Percentiles rank a stretch among this genome's conserved stretches.
These are phyloP conservation scores for Clarireedia monteithiana DNA, from an alignment of 2,329 filamentous ascomycete species.

Conservation along the genomic window DNA sequence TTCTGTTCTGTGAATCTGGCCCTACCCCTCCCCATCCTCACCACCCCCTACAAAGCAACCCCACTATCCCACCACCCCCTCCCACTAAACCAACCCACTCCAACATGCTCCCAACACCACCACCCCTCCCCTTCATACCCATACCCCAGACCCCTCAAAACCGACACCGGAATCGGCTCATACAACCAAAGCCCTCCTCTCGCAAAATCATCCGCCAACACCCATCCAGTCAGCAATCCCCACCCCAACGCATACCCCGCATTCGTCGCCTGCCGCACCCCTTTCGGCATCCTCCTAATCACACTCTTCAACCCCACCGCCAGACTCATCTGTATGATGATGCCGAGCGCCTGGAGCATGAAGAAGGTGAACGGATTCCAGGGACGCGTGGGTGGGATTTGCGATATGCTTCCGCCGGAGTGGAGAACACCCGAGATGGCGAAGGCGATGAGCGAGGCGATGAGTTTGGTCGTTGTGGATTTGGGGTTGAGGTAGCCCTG, in stretches of 20 bases:
- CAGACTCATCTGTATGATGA: conserved; percentile 48
- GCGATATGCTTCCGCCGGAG: conserved; percentile 58
- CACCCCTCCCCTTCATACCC: conserved; percentile 53
- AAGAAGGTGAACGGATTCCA: conserved; percentile 63
- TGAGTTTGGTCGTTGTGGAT: conserved; percentile 27
- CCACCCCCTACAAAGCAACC: not conserved
- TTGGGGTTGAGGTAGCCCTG: conserved; percentile 33
- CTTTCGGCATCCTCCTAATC: conserved; percentile 36
- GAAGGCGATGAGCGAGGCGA: conserved; percentile 48
- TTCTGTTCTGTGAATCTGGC: too few relatives aligned
- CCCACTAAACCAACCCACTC: conserved; percentile 29
- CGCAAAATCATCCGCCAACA: conserved; percentile 71
- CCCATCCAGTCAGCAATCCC: conserved; percentile 56
- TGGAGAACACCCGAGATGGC: conserved; percentile 62
- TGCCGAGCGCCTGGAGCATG: conserved; percentile 57
- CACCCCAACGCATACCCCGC: conserved; percentile 54
- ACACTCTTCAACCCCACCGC: conserved; percentile 28
- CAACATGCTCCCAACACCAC: conserved; percentile 56
- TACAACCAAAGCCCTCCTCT: conserved; percentile 68
- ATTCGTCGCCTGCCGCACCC: conserved; percentile 47
- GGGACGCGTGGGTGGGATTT: conserved; percentile 44
- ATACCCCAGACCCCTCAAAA: conserved; percentile 57
- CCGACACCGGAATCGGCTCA: conserved; percentile 74
- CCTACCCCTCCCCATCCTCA: not conserved
- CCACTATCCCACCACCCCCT: not conserved